These are phyloP conservation scores for Gymnopus androsaceus DNA, from an alignment of 1,284 basidiomycete genomes.

Conservation along the genomic window DNA sequence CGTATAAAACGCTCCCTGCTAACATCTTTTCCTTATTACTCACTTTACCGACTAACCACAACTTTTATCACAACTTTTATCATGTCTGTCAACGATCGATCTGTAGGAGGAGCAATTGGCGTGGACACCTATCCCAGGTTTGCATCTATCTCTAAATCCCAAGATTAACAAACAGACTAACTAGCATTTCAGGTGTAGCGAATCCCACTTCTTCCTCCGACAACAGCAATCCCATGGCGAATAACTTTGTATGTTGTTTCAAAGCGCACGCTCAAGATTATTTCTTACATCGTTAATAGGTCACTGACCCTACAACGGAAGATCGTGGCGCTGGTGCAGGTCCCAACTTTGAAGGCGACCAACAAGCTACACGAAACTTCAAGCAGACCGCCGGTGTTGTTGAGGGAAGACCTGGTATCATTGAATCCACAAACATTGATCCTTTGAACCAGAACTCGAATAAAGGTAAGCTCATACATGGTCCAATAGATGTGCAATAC, in stretches of 20 bases:
- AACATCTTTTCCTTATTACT: neutral
- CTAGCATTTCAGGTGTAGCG: too few species aligned
- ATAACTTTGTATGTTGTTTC: constrained; percentile 43
- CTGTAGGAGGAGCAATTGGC: constrained; percentile 34
- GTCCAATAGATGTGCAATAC: neutral
- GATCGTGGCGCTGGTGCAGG: constrained; percentile 47
- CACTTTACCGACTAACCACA: neutral
- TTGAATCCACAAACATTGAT: constrained; percentile 52
- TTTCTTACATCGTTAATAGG: neutral
- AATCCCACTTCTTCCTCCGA: constrained; percentile 36
- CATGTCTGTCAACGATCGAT: constrained; percentile 35
- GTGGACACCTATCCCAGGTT: constrained; percentile 45
- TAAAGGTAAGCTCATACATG: constrained; percentile 32
- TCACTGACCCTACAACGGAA: constrained; percentile 1
- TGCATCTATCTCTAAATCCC: too few species aligned
- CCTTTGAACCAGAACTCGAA: constrained; percentile 49
- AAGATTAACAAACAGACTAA: too few species aligned
- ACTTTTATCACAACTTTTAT: neutral
- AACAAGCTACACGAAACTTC: constrained; percentile 31
- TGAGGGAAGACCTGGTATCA: constrained; percentile 55
- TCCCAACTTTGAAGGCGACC: constrained; percentile 31
- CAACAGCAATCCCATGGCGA: constrained; percentile 36
- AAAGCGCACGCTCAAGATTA: neutral
- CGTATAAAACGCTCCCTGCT: too few species aligned
- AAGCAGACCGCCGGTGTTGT: constrained; percentile 45